Conservation (phyloP, 2,329 filamentous ascomycete species). For the Gyromitra esculenta region DNA sequence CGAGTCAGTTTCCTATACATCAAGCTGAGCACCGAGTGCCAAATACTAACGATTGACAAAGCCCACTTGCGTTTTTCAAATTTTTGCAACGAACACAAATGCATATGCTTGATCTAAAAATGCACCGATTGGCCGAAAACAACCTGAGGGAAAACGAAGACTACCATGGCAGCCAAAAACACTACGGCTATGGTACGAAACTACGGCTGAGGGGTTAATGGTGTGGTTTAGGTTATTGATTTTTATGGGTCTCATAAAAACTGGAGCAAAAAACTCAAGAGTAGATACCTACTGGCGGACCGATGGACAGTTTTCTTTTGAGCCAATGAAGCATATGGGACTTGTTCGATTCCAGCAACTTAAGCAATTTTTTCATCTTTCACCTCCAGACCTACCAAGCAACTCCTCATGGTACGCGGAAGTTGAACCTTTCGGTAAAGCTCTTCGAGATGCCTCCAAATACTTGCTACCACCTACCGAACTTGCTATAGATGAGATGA, state of each 20-base stretch:
- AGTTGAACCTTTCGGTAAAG: neutral
- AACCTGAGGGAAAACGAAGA: neutral
- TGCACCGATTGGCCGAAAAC: neutral
- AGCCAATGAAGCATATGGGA: neutral
- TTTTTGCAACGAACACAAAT: conserved; percentile 17
- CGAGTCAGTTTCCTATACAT: neutral
- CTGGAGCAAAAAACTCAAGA: neutral
- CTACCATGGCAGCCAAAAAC: neutral
- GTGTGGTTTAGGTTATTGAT: conserved; percentile 6
- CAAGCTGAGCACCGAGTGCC: neutral
- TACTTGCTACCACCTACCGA: conserved; percentile 16
- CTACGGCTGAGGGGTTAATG: neutral
- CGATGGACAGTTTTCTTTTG: neutral
- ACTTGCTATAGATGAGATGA: conserved; percentile 42
- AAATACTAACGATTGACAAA: neutral
- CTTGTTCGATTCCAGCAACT: conserved; percentile 7
- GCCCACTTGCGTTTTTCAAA: neutral
- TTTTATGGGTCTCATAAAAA: conserved; percentile 13
- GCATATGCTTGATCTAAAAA: conserved; percentile 1
- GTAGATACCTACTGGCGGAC: neutral
- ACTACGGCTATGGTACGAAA: neutral
- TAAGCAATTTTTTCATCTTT: neutral
- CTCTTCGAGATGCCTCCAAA: neutral
- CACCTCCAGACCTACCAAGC: neutral
- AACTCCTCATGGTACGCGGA: neutral